Evolutionary conservation across 2,329 filamentous ascomycete species (phyloP).

Genomic region (Emydomyces testavorans): DNA sequence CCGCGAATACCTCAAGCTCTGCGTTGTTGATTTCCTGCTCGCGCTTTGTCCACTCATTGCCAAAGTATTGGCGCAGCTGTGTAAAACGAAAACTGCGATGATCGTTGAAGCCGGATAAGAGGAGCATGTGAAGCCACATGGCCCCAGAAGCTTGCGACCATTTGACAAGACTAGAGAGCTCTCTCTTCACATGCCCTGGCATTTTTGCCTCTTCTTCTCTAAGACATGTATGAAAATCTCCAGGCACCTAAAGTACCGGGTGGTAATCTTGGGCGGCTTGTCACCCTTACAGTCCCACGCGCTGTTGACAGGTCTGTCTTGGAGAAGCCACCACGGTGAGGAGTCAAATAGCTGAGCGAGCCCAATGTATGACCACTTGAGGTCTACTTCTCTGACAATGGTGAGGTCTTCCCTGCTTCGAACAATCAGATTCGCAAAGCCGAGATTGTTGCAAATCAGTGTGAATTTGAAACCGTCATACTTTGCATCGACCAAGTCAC

Average conservation of each 20-base stretch:
- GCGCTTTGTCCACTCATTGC: constrained; percentile 18
- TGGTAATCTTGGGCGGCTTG: constrained; percentile 19
- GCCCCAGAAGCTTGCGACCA: constrained; percentile 27
- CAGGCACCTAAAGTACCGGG: constrained; percentile 23
- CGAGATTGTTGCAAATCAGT: constrained; percentile 31
- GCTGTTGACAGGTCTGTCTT: constrained; percentile 24
- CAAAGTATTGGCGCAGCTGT: constrained; percentile 20
- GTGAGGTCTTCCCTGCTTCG: constrained; percentile 26
- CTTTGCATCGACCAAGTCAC: constrained; percentile 19
- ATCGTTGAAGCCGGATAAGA: constrained; percentile 26
- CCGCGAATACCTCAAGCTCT: constrained; percentile 20
- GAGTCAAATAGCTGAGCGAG: constrained; percentile 30
- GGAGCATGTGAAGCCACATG: constrained; percentile 30
- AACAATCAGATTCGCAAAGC: constrained; percentile 31
- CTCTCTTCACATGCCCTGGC: constrained; percentile 19
- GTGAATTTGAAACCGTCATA: constrained; percentile 28
- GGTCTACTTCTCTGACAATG: constrained; percentile 28
- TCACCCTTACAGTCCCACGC: constrained; percentile 21
- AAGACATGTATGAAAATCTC: constrained; percentile 25
- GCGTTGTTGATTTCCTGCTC: constrained; percentile 18
- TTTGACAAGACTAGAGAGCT: constrained; percentile 26
- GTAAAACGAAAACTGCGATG: constrained; percentile 25
- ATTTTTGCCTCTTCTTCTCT: constrained; percentile 26
- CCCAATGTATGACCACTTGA: constrained; percentile 31
- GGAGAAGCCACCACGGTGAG: constrained; percentile 30